Conservation (phyloP, 768 basidiomycete genomes). For the Macrolepiota fuliginosa region DNA sequence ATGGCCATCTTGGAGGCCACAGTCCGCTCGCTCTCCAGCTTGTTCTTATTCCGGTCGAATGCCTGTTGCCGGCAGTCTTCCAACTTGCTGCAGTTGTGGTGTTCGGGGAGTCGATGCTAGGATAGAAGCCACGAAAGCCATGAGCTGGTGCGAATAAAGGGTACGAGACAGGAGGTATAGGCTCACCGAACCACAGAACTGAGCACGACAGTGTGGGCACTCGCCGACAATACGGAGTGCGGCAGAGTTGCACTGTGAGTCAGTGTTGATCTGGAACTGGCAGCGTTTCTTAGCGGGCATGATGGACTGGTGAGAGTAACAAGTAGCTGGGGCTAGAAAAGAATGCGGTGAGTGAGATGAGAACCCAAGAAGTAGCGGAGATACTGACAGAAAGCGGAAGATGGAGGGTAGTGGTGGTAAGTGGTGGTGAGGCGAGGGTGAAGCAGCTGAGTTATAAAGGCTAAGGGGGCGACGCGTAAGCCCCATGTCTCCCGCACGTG, state of each 20-base stretch:
- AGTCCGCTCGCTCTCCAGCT: conserved; percentile 86
- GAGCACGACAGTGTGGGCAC: conserved; percentile 74
- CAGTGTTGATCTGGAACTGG: conserved; percentile 55
- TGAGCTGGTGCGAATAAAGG: conserved; percentile 3
- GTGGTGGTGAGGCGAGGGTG: conserved; percentile 9
- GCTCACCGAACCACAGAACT: conserved; percentile 78
- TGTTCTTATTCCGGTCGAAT: conserved; percentile 84
- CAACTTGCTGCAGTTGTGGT: conserved; percentile 80
- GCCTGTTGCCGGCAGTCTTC: conserved; percentile 86
- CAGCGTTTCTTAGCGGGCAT: conserved; percentile 91
- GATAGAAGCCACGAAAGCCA: conserved; percentile 15
- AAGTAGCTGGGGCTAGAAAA: neutral
- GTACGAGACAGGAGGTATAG: conserved; percentile 8
- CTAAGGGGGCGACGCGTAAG: conserved; percentile 31
- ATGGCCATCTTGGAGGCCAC: conserved; percentile 84
- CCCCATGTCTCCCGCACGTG: conserved; percentile 15
- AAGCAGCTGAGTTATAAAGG: conserved; percentile 18
- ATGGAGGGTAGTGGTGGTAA: conserved; percentile 12
- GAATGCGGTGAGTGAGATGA: conserved; percentile 1
- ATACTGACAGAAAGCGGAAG: conserved; percentile 13
- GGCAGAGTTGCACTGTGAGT: conserved; percentile 69
- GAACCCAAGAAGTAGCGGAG: neutral
- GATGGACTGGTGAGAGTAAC: neutral
- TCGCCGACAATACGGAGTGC: conserved; percentile 82
- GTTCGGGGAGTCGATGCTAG: conserved; percentile 87